Conservation (phyloP, 345 rosid genomes). For the Linum trigynum region DNA sequence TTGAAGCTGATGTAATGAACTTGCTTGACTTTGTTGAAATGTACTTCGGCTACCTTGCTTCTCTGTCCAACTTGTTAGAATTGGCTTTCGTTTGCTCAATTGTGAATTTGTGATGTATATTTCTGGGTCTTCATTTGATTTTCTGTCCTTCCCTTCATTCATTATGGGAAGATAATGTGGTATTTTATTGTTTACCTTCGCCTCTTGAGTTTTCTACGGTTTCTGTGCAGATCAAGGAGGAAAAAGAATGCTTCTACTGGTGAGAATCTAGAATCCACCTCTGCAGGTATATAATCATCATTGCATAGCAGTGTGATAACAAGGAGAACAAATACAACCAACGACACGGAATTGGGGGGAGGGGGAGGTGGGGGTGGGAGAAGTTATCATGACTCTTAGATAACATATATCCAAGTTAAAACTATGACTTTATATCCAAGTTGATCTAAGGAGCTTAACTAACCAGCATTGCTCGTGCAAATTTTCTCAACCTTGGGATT, state of each 20-base stretch:
- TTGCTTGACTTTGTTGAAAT: neutral
- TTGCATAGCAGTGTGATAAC: neutral
- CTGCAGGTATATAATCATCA: constrained; percentile 38
- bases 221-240: constrained; percentile 68
- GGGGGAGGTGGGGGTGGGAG: neutral
- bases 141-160: neutral
- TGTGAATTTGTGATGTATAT: neutral
- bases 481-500: neutral
- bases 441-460: neutral
- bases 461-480: neutral
- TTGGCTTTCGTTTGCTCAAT: neutral
- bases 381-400: too few relatives aligned
- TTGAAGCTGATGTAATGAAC: neutral
- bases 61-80: neutral
- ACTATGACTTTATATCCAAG: neutral
- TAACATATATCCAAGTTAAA: too few relatives aligned
- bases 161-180: neutral
- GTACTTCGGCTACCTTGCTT: neutral
- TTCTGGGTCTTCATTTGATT: neutral
- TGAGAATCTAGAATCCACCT: constrained; percentile 63
- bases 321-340: neutral
- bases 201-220: neutral
- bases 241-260: constrained; percentile 72
- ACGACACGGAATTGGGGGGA: neutral
- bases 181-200: too few relatives aligned